These are phyloP conservation scores for Tetracladium setigerum DNA, from an alignment of 495 filamentous ascomycete species.

Conservation along the genomic window DNA sequence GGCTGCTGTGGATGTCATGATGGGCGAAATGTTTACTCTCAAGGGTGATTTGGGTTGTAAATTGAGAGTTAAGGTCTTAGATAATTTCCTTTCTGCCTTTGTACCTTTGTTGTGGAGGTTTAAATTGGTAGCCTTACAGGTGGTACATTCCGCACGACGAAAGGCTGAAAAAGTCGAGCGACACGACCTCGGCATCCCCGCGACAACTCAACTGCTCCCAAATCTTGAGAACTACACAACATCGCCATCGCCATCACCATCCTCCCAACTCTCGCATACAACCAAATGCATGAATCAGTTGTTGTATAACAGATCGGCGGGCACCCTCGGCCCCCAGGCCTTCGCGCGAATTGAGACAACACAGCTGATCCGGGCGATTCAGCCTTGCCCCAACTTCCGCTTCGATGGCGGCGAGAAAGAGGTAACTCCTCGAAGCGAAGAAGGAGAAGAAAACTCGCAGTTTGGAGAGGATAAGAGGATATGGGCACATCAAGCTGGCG, in stretches of 20 bases:
- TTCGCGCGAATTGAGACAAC: slow-evolving; percentile 58
- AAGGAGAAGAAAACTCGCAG: not conserved
- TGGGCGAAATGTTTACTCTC: not conserved
- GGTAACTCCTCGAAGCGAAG: slow-evolving; percentile 15
- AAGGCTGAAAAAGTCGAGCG: not conserved
- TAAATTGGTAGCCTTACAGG: no score
- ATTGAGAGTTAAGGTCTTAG: not conserved
- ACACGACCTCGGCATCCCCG: not conserved
- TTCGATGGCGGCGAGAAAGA: slow-evolving; percentile 54
- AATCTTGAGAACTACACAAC: no score
- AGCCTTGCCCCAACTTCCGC: slow-evolving; percentile 52
- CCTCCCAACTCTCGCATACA: not conserved
- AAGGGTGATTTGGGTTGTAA: not conserved
- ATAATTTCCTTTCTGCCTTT: not conserved
- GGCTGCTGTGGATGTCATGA: slow-evolving; percentile 16
- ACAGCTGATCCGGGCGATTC: slow-evolving; percentile 50
- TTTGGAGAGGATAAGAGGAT: slow-evolving; percentile 1
- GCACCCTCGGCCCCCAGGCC: slow-evolving; percentile 48
- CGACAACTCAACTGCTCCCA: no score
- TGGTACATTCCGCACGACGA: no score
- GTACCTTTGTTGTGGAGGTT: not conserved
- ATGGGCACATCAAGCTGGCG: slow-evolving; percentile 66
- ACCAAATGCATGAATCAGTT: slow-evolving; percentile 70
- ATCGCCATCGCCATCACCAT: no score
- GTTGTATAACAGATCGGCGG: slow-evolving; percentile 64